Conservation (phyloP, 768 basidiomycete species). For the Russula brevipes region DNA sequence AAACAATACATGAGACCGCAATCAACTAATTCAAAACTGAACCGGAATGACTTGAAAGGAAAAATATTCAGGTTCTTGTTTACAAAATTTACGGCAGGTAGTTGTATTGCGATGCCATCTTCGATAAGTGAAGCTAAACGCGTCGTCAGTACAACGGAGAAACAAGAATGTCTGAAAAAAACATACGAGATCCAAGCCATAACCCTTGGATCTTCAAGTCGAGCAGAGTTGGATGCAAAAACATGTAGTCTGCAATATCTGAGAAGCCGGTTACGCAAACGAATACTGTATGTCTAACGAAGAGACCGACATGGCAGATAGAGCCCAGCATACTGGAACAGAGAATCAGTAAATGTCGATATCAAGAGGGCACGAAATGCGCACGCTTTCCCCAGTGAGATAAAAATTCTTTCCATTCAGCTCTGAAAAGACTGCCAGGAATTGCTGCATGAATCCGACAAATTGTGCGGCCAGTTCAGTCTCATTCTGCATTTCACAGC, state of each 20-base stretch:
- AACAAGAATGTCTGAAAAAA: neutral
- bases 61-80: constrained; percentile 16
- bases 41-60: constrained; percentile 14
- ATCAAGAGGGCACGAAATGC: neutral
- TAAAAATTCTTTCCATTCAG: constrained; percentile 24
- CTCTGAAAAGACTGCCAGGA: constrained; percentile 20
- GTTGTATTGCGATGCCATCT: neutral
- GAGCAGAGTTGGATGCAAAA: constrained; percentile 11
- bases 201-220: constrained; percentile 16
- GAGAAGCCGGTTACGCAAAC: neutral
- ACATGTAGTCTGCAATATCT: constrained; percentile 25
- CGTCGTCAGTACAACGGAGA: neutral
- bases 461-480: constrained; percentile 17
- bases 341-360: neutral
- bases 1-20: neutral
- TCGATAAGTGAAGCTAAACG: neutral
- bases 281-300: neutral
- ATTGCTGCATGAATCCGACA: constrained; percentile 24
- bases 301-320: constrained; percentile 21
- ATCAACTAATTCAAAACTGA: neutral
- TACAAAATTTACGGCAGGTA: constrained; percentile 13
- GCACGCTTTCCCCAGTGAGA: constrained; percentile 24
- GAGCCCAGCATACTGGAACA: constrained; percentile 17
- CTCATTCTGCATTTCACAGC: constrained; percentile 14
- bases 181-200: constrained; percentile 23